A percentile compares a stretch with the other conserved stretches of the same genome.
Evolutionary conservation across 306 rosid genomes (phyloP).

Genomic region (Prunus salicina): DNA sequence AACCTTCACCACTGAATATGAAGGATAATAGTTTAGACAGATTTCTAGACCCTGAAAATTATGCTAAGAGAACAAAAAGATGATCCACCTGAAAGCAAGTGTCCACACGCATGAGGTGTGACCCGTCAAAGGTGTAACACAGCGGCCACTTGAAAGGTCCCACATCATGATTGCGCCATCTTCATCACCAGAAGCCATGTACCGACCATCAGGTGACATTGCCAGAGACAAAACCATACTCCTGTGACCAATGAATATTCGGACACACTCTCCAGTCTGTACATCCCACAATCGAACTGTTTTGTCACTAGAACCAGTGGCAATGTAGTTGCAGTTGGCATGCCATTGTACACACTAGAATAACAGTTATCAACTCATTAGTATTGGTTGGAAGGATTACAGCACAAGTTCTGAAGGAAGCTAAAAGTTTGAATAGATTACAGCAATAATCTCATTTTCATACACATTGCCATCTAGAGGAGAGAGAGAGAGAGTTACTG

Average conservation of each 20-base stretch:
- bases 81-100: conserved; percentile 73
- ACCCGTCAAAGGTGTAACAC: conserved; percentile 77
- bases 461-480: no score
- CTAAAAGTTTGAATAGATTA: neutral
- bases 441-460: no score
- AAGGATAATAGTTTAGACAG: neutral
- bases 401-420: neutral
- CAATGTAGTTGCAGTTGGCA: conserved; percentile 96
- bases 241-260: conserved; percentile 94
- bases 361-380: conserved; percentile 18
- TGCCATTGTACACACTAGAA: conserved; percentile 96
- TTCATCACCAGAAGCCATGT: conserved; percentile 96
- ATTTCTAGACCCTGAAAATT: neutral
- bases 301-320: conserved; percentile 97
- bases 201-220: conserved; percentile 95
- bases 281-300: conserved; percentile 96
- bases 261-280: conserved; percentile 92
- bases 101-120: conserved; percentile 96
- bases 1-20: conserved; percentile 75
- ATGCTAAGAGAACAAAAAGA: neutral
- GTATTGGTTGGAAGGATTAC: neutral
- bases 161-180: conserved; percentile 97
- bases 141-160: conserved; percentile 92
- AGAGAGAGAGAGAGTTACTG: conserved; percentile 35
- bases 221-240: conserved; percentile 86